Conservation (phyloP, 192 early-diverging fungal species). For the Linnemannia schmuckeri region DNA sequence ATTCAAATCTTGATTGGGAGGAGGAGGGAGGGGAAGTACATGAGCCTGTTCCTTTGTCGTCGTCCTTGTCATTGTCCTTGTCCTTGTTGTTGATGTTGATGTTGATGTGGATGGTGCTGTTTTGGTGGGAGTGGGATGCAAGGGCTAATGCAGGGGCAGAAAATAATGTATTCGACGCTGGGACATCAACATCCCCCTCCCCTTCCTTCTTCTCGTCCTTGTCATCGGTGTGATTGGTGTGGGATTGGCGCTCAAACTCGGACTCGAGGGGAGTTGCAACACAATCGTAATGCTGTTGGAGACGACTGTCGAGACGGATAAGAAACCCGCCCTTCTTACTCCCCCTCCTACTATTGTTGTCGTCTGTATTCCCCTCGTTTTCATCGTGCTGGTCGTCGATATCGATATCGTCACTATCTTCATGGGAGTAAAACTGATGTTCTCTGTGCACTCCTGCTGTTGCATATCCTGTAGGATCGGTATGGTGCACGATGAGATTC, state of each 20-base stretch:
- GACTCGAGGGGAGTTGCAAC: background rate
- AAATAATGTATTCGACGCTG: background rate
- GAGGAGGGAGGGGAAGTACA: background rate
- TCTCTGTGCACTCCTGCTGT: background rate
- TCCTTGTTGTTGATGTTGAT: background rate
- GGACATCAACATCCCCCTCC: background rate
- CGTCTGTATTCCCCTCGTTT: background rate
- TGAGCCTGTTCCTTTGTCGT: background rate
- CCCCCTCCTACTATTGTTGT: background rate
- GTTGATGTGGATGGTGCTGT: background rate
- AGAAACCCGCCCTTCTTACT: background rate
- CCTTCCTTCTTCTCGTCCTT: background rate
- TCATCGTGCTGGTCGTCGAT: background rate
- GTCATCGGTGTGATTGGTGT: background rate
- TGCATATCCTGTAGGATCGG: background rate
- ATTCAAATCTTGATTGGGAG: constrained; percentile 4
- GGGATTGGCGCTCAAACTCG: background rate
- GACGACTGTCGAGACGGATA: background rate
- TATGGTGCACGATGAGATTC: constrained; percentile 8
- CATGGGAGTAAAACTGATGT: background rate
- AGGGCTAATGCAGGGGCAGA: background rate
- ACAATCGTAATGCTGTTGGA: background rate
- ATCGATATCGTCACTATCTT: background rate
- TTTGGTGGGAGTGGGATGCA: background rate
- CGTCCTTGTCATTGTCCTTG: background rate